Percentiles rank a stretch among this genome's conserved stretches.
phyloP scores from a whole-genome alignment of 345 rosid species.

The Eucalyptus cloeziana region DNA sequence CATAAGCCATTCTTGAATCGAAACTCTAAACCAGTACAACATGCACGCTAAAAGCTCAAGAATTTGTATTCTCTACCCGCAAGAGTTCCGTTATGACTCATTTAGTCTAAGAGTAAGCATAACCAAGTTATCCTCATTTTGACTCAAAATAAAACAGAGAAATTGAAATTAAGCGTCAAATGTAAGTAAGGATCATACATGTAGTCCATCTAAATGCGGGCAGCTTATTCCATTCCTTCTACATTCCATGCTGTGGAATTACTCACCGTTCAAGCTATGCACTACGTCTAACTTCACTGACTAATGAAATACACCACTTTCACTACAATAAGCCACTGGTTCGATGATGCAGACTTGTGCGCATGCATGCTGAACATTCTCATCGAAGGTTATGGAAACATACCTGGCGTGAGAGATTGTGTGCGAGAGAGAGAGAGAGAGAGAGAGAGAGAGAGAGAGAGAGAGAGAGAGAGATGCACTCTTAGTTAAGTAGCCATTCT shows the following conservation, averaged over 20 bases:
- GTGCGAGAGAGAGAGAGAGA: background rate
- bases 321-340: background rate
- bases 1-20: background rate
- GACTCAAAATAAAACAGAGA: background rate
- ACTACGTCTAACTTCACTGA: background rate
- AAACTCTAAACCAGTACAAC: background rate
- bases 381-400: background rate
- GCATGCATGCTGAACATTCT: background rate
- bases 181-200: background rate
- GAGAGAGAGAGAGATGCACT: background rate
- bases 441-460: background rate
- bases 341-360: background rate
- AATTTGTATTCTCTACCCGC: background rate
- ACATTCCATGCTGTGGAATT: background rate
- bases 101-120: background rate
- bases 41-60: background rate
- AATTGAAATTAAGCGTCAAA: background rate
- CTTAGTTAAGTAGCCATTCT: background rate
- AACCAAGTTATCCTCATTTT: background rate
- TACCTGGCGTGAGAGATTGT: background rate
- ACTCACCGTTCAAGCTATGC: background rate
- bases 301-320: background rate
- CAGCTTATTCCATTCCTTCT: background rate
- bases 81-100: background rate
- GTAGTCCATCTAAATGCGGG: background rate